A percentile compares a stretch with the other conserved stretches of the same genome.
Evolutionary conservation across 208 protist genomes (phyloP).

Genomic region (Angomonas ambiguus): DNA sequence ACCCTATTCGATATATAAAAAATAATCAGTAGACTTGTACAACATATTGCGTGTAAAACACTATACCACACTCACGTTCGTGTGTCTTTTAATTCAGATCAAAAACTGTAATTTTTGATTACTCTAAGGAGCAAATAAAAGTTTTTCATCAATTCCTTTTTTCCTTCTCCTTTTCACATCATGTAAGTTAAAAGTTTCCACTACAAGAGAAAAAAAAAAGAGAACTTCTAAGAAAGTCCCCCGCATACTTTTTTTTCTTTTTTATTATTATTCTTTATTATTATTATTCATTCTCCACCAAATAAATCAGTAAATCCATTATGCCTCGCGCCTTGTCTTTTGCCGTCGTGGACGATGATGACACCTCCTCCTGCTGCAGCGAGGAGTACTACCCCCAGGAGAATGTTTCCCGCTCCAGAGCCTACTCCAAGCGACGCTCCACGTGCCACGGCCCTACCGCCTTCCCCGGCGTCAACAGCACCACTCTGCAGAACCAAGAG

Average conservation of each 20-base stretch:
- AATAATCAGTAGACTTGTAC: too few relatives aligned
- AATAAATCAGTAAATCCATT: neutral
- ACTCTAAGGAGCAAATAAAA: neutral
- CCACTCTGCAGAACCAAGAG: neutral
- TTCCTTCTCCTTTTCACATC: neutral
- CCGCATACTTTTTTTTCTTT: neutral
- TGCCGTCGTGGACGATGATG: neutral
- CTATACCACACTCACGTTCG: neutral
- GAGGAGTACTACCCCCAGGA: neutral
- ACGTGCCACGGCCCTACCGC: neutral
- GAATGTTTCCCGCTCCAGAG: neutral
- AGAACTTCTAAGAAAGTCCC: neutral
- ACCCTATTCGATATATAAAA: too few relatives aligned
- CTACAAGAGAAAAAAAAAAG: constrained; percentile 8
- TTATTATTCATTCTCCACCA: neutral
- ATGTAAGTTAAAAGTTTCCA: too few relatives aligned
- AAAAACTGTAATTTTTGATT: neutral
- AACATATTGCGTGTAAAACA: too few relatives aligned
- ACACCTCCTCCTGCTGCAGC: neutral
- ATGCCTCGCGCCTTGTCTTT: neutral
- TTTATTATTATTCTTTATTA: neutral
- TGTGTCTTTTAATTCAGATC: neutral
- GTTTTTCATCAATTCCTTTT: neutral
- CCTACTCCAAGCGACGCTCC: neutral
- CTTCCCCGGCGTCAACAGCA: neutral